Percentiles rank a stretch among this genome's conserved stretches.
Conservation (phyloP, 805 yeast genomes). For the Candida ulmi region DNA sequence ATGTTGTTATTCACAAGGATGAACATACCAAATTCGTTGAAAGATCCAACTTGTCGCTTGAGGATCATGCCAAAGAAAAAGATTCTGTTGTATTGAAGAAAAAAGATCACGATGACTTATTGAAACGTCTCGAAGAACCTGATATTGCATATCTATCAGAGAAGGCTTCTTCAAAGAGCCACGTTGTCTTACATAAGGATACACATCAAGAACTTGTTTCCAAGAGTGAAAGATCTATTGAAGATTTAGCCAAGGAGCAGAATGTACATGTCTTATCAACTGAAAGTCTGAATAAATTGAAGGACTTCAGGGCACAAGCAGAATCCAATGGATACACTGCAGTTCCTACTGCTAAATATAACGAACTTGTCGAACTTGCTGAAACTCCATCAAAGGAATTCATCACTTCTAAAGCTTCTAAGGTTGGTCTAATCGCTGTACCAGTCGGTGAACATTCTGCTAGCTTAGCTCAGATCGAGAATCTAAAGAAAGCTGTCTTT, state of each 20-base stretch:
- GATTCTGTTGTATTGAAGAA: constrained; percentile 20
- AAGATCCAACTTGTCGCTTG: neutral
- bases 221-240: constrained; percentile 6
- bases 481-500: neutral
- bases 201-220: too few species aligned
- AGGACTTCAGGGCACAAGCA: neutral
- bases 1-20: constrained; percentile 9
- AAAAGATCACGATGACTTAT: constrained; percentile 13
- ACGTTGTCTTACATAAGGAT: constrained; percentile 4
- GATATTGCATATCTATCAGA: constrained; percentile 1
- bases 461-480: neutral
- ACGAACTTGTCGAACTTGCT: constrained; percentile 4
- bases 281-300: neutral
- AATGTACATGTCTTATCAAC: neutral
- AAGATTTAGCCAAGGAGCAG: constrained; percentile 7
- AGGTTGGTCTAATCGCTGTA: constrained; percentile 2
- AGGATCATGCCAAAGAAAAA: constrained; percentile 18
- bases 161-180: constrained; percentile 14
- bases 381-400: constrained; percentile 8
- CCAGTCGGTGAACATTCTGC: neutral
- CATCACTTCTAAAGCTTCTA: constrained; percentile 4
- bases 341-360: constrained; percentile 8
- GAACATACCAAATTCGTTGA: constrained; percentile 1
- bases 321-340: constrained; percentile 7
- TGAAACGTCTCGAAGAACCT: constrained; percentile 1